Conservation (phyloP, 768 basidiomycete genomes). For the Hemileccinum rubropunctum region DNA sequence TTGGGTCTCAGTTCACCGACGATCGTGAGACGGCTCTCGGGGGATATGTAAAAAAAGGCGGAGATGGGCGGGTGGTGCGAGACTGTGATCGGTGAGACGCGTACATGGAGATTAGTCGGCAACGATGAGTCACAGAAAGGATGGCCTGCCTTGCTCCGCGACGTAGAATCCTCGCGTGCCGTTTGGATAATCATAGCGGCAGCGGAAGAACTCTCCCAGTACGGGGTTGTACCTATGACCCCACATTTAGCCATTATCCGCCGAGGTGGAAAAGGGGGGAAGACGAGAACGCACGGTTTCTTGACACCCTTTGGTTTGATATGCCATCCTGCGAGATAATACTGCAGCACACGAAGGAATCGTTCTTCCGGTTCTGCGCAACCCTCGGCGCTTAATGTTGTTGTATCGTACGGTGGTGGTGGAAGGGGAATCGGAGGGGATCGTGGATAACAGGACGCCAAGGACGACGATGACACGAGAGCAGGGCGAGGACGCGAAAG, state of each 20-base stretch:
- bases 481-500: neutral
- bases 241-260: constrained; percentile 4
- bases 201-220: constrained; percentile 97
- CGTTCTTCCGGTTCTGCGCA: constrained; percentile 83
- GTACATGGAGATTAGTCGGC: constrained; percentile 5
- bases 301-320: constrained; percentile 99
- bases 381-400: constrained; percentile 64
- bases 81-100: constrained; percentile 44
- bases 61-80: constrained; percentile 94
- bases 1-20: constrained; percentile 94
- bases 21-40: constrained; percentile 82
- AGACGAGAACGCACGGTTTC: constrained; percentile 76
- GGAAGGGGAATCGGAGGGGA: neutral
- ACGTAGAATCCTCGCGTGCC: constrained; percentile 95
- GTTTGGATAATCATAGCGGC: constrained; percentile 88
- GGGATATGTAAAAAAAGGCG: constrained; percentile 95
- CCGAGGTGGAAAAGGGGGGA: neutral
- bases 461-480: too few species aligned
- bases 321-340: constrained; percentile 99
- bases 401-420: constrained; percentile 8
- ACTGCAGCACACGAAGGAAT: constrained; percentile 86
- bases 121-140: neutral
- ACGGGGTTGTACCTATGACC: constrained; percentile 85
- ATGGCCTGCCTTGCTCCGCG: constrained; percentile 80
- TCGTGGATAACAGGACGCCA: too few species aligned